Evolutionary conservation across 768 basidiomycete species (phyloP), one percentile per base, ranked within the genome.

Genomic region (Boletellus ananas): DNA sequence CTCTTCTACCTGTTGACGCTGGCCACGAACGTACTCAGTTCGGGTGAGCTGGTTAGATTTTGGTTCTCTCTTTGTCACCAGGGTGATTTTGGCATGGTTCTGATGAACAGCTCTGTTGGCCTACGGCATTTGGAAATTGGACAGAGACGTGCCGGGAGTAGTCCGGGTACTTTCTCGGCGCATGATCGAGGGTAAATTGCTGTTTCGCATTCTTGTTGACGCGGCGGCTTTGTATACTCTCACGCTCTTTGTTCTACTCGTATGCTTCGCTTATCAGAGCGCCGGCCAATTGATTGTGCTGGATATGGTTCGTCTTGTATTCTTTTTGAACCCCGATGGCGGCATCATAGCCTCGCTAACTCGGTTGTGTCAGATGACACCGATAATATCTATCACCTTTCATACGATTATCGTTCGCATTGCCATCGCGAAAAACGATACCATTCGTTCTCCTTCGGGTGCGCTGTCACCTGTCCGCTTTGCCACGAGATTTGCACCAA

Each of bases 381-480:
- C 53, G 5, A 58, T 58, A 21, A 56, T 62, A 47, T 60, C 61
- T 3, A 62, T 60, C 20, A 25, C 59, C 9, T 60, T 61, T 16
- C 43, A 51, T 36, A 48, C 7, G 37, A 45, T 61, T 17, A 47
- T 60, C 35, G 48, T 62, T 25, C 61, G 61, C 18, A 49, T 62
- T 33, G 53, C 49, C 0, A 45, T 58, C 13, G 61, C 58, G 23
- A 63, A 33, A 40, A 40, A 45, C 11, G 29, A 17, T 14, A 1
- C 20, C 33, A 3, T 25, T 21, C 10, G 12, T 3, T 10, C 7
- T 10, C 6, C 27, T 6, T 1, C 42, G 3, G 16, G 39, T 12
- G 33, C 43, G 34, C 8, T 61, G 16, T 60, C 59, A 1, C 50
- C 59, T 3, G 33, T 61, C 43, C 50, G 50, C 43, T 58, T 61